A percentile compares a stretch with the other conserved stretches of the same genome.
phyloP scores from a whole-genome alignment of 495 filamentous ascomycete genomes.

The Penicillium flavigenum region DNA sequence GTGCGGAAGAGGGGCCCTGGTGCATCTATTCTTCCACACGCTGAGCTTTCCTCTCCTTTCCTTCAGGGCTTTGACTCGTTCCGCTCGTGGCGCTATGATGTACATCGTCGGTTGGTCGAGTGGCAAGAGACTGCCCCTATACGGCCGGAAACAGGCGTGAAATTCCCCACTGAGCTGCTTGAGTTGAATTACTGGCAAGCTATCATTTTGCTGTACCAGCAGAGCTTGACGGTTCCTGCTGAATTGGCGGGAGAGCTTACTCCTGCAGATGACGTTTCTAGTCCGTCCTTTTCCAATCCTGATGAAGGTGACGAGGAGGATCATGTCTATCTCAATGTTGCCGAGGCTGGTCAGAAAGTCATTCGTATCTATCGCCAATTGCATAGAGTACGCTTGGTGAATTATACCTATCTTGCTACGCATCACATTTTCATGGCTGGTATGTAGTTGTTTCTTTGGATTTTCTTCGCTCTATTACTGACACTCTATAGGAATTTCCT shows the following conservation, averaged over 20 bases:
- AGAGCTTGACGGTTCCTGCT: conserved; percentile 83
- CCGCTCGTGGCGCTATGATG: conserved; percentile 82
- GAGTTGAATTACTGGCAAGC: conserved; percentile 98
- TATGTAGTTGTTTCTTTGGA: conserved; percentile 30
- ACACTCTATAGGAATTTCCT: conserved; percentile 69
- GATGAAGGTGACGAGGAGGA: conserved; percentile 80
- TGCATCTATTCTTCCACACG: conserved; percentile 71
- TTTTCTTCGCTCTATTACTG: conserved; percentile 10
- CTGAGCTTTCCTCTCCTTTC: conserved; percentile 79
- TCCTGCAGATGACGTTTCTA: conserved; percentile 65
- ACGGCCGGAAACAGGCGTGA: conserved; percentile 75
- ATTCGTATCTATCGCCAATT: conserved; percentile 86
- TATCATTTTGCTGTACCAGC: conserved; percentile 94
- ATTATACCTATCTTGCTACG: conserved; percentile 95
- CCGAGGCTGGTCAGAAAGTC: conserved; percentile 91
- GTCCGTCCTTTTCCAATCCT: conserved; percentile 55
- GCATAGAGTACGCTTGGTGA: conserved; percentile 84
- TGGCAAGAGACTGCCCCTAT: conserved; percentile 84
- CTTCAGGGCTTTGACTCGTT: conserved; percentile 81
- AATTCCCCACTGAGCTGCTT: conserved; percentile 81
- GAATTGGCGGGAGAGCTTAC: conserved; percentile 76
- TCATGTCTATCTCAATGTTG: conserved; percentile 86
- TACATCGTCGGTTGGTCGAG: conserved; percentile 77
- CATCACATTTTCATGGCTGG: conserved; percentile 97
- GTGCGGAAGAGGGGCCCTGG: conserved; percentile 48